phyloP scores from a whole-genome alignment of 2,329 filamentous ascomycete genomes.

The Ambrosiella cleistominuta region DNA sequence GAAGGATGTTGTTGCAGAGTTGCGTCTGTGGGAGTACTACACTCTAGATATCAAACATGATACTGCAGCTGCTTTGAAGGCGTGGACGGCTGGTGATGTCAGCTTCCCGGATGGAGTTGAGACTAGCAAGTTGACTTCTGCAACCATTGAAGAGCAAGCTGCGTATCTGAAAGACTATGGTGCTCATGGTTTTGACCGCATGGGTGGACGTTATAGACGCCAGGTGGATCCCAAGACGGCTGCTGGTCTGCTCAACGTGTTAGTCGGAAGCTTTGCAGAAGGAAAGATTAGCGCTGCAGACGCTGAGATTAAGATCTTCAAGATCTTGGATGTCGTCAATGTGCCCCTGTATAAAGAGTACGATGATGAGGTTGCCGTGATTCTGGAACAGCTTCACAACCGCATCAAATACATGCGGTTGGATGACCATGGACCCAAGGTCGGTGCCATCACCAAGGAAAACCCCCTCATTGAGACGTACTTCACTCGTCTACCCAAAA shows the following conservation, averaged over 20 bases:
- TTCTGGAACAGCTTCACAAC: slow-evolving; percentile 82
- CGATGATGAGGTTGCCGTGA: slow-evolving; percentile 63
- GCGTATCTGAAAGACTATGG: slow-evolving; percentile 51
- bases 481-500: slow-evolving; percentile 74
- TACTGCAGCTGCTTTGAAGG: slow-evolving; percentile 47
- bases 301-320: slow-evolving; percentile 34
- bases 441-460: slow-evolving; percentile 57
- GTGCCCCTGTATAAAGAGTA: slow-evolving; percentile 84
- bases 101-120: slow-evolving; percentile 30
- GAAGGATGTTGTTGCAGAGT: slow-evolving; percentile 55
- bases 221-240: slow-evolving; percentile 50
- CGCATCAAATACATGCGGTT: slow-evolving; percentile 86
- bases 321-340: slow-evolving; percentile 69
- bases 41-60: slow-evolving; percentile 62
- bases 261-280: slow-evolving; percentile 18
- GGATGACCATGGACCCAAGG: slow-evolving; percentile 78
- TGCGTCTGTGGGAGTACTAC: slow-evolving; percentile 89
- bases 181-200: slow-evolving; percentile 49
- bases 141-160: slow-evolving; percentile 27
- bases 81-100: slow-evolving; percentile 49
- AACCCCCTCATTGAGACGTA: slow-evolving; percentile 84
- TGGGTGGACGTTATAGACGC: slow-evolving; percentile 67
- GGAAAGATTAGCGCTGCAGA: slow-evolving; percentile 28
- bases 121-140: slow-evolving; percentile 15
- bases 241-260: slow-evolving; percentile 27